These are phyloP conservation scores for Ophiostoma sp. DNA, from an alignment of 2,329 filamentous ascomycete species.

Conservation along the genomic window DNA sequence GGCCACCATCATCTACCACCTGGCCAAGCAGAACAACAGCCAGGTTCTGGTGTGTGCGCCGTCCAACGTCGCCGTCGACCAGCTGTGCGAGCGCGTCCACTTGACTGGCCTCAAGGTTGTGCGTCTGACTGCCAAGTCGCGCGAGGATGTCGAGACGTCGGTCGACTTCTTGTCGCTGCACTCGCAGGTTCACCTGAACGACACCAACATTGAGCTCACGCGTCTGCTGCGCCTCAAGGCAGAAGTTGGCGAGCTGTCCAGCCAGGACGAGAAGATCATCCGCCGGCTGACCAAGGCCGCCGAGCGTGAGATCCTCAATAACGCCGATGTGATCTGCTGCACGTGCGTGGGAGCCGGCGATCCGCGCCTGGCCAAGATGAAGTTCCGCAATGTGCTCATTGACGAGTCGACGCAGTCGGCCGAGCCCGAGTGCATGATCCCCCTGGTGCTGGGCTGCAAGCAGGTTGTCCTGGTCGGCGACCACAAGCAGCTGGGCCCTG, in stretches of 20 bases:
- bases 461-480: constrained; percentile 98
- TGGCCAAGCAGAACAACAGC: constrained; percentile 89
- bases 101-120: constrained; percentile 93
- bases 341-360: constrained; percentile 97
- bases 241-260: constrained; percentile 85
- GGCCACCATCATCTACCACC: constrained; percentile 95
- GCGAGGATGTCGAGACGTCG: constrained; percentile 97
- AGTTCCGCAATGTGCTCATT: constrained; percentile 95
- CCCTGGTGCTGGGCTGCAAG: constrained; percentile 92
- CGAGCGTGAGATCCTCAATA: constrained; percentile 89
- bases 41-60: constrained; percentile 95
- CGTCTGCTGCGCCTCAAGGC: constrained; percentile 91
- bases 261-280: constrained; percentile 96
- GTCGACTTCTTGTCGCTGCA: constrained; percentile 93
- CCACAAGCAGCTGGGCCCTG: constrained; percentile 93
- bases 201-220: constrained; percentile 86
- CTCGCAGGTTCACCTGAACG: constrained; percentile 95
- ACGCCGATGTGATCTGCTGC: constrained; percentile 97
- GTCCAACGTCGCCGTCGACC: constrained; percentile 96
- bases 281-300: constrained; percentile 91
- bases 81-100: constrained; percentile 95
- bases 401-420: constrained; percentile 98
- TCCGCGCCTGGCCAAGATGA: constrained; percentile 90
- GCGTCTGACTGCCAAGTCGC: constrained; percentile 95
- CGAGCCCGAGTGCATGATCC: constrained; percentile 98